A percentile compares a stretch with the other conserved stretches of the same genome.
phyloP scores from a whole-genome alignment of 768 basidiomycete species.

The Hypholoma sublateritium region DNA sequence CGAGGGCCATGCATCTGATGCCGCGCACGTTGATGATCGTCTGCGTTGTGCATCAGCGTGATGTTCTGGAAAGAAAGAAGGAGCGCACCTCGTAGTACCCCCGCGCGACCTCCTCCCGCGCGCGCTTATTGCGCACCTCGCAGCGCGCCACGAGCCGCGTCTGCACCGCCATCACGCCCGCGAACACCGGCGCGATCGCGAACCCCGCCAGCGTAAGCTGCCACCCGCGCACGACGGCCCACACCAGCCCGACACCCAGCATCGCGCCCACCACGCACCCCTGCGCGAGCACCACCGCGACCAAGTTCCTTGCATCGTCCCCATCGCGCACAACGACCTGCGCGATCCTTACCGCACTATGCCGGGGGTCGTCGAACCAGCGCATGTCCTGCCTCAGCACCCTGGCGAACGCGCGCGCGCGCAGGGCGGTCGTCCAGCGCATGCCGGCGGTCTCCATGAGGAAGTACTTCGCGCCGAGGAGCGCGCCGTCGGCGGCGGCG shows the following conservation, averaged over 20 bases:
- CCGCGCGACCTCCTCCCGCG: conserved; percentile 82
- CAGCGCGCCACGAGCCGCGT: conserved; percentile 67
- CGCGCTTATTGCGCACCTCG: conserved; percentile 80
- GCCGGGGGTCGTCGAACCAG: conserved; percentile 77
- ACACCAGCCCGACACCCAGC: conserved; percentile 80
- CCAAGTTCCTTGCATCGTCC: conserved; percentile 80
- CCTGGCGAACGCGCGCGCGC: conserved; percentile 51
- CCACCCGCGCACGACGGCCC: conserved; percentile 91
- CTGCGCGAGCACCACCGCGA: conserved; percentile 73
- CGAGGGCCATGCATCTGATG: conserved; percentile 87
- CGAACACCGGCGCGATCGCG: conserved; percentile 85
- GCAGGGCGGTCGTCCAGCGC: conserved; percentile 70
- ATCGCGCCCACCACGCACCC: conserved; percentile 73
- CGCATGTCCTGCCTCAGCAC: conserved; percentile 80
- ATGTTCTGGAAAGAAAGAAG: conserved; percentile 6
- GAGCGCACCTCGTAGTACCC: conserved; percentile 78
- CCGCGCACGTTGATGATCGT: conserved; percentile 81
- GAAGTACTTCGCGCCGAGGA: conserved; percentile 77
- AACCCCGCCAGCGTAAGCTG: conserved; percentile 89
- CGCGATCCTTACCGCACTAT: conserved; percentile 60
- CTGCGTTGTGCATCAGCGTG: conserved; percentile 27
- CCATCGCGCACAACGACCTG: conserved; percentile 85
- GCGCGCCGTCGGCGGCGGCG: conserved; percentile 73
- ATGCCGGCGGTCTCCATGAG: conserved; percentile 76
- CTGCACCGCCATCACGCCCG: conserved; percentile 71